Evolutionary conservation across 805 yeast species (phyloP), one percentile per base, ranked within the genome.

Genomic region (Tetrapisispora iriomotensis): DNA sequence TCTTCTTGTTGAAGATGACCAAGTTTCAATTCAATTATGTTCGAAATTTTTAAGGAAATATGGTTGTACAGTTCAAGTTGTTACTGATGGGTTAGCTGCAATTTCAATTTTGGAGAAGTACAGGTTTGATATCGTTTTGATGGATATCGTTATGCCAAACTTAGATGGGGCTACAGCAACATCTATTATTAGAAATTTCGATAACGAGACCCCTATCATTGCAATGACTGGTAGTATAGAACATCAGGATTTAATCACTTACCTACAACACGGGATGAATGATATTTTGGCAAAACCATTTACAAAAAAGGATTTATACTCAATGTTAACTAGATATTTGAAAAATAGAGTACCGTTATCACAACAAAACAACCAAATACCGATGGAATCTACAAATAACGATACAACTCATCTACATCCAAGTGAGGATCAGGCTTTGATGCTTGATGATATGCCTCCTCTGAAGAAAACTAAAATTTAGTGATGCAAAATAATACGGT

Each of bases 261-360:
- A 83, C 58, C 64, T 84, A 43, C 81, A 80, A 49, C 85, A 86
- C 53, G 96, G 96, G 4, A 87, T 87, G 85, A 79, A 84, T 42
- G 95, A 86, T 60, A 85, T 92, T 27, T 66, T 92, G 46, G 94
- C 95, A 4, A 86, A 92, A 55, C 98, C 98, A 1, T 92, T 92
- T 58, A 82, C 94, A 2, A 86, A 83, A 54, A 84, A 79, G 47
- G 95, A 85, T 55, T 67, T 92, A 41, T 83, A 79, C 53, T 69
- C 77, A 44, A 84, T 87, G 53, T 64, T 90, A 39, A 78, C 82
- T 46, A 82, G 87, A 50, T 86, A 83, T 56, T 66, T 82, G 38
- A 70, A 74, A 41, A 67, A 72, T 23, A 65, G 70, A 40, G 53
- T 63, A 2, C 74, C 74, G 6, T 43, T 62, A 40, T 50, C 49